Evolutionary conservation across 2,329 filamentous ascomycete genomes (phyloP).

Genomic region (Whalleya microplaca): DNA sequence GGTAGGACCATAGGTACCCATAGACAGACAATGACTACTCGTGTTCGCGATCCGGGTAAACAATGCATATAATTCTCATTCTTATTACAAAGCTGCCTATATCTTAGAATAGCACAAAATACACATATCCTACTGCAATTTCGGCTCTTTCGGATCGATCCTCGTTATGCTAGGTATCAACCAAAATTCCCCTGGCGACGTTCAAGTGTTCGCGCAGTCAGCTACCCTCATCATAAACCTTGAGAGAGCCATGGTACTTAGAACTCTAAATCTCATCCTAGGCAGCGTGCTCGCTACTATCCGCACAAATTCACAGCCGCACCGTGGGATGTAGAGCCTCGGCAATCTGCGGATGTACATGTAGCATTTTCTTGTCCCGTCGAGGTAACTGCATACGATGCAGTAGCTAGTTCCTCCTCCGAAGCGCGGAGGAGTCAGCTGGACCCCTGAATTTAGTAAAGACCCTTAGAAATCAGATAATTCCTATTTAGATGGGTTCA

Average conservation of each 20-base stretch:
- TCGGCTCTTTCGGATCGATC: not conserved
- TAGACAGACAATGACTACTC: too few species aligned
- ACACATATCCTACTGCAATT: not conserved
- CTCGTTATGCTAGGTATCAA: not conserved
- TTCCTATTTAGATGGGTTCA: not conserved
- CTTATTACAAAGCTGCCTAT: not conserved
- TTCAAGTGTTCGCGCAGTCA: too few species aligned
- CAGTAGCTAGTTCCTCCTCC: not conserved
- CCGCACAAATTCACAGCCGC: too few species aligned
- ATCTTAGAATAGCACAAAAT: not conserved
- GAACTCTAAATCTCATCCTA: too few species aligned
- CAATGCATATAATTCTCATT: not conserved
- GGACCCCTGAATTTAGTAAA: not conserved
- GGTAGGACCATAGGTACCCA: too few species aligned
- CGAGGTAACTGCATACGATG: too few species aligned
- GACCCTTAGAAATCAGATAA: not conserved
- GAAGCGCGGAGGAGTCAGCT: not conserved
- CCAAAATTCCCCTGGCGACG: not conserved
- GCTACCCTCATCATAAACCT: too few species aligned
- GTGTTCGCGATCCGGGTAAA: not conserved
- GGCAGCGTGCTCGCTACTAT: too few species aligned
- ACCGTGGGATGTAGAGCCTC: too few species aligned
- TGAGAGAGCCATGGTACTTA: too few species aligned
- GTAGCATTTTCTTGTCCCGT: too few species aligned
- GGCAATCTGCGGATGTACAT: too few species aligned